These are phyloP conservation scores for Ogataea henricii DNA, from an alignment of 805 yeast genomes.

Conservation along the genomic window DNA sequence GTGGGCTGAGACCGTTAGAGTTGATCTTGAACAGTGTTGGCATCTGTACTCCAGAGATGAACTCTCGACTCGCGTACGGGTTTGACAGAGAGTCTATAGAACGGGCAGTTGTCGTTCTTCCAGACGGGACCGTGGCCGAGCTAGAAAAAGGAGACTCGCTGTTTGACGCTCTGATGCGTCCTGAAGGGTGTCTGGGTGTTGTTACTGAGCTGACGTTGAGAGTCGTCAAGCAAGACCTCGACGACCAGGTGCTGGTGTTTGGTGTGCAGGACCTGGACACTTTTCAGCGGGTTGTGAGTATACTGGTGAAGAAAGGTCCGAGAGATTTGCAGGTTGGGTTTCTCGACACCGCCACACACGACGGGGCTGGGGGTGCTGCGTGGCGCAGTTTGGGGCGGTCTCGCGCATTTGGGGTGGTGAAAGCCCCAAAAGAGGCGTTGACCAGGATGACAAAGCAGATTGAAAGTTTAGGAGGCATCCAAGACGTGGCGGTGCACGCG, in stretches of 20 bases:
- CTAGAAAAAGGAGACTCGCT: constrained; percentile 7
- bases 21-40: constrained; percentile 25
- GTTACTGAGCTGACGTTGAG: constrained; percentile 22
- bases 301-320: background rate
- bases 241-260: constrained; percentile 17
- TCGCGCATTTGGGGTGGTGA: constrained; percentile 8
- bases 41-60: constrained; percentile 6
- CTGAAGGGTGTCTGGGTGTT: constrained; percentile 19
- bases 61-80: constrained; percentile 6
- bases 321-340: constrained; percentile 9
- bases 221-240: background rate
- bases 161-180: constrained; percentile 16
- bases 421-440: constrained; percentile 4
- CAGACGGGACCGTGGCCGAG: constrained; percentile 28
- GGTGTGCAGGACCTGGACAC: constrained; percentile 20
- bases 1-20: constrained; percentile 17
- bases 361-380: background rate
- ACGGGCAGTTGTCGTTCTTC: constrained; percentile 27
- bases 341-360: constrained; percentile 10
- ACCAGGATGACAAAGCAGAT: background rate
- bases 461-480: background rate
- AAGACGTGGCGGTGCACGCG: background rate
- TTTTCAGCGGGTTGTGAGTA: constrained; percentile 14
- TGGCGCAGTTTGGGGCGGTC: constrained; percentile 2
- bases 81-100: constrained; percentile 14